phyloP scores from a whole-genome alignment of 164 flowering plant genomes.

The Paratinospora sagittata region DNA sequence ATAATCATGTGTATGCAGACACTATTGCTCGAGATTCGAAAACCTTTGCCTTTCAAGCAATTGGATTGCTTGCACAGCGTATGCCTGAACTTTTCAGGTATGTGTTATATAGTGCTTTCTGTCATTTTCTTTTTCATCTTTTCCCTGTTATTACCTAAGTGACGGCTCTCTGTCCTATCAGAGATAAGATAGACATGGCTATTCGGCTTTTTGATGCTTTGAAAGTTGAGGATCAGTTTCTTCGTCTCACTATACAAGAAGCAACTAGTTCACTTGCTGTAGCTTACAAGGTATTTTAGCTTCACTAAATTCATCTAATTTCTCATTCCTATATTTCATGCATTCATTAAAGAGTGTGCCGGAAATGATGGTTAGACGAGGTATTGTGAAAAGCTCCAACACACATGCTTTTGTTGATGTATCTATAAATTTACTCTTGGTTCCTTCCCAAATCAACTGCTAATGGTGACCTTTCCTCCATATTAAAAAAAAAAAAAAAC shows the following conservation, averaged over 20 bases:
- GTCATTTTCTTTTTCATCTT: neutral
- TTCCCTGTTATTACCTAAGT: neutral
- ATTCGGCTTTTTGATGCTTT: slow-evolving; percentile 84
- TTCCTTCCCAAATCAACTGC: too few species aligned
- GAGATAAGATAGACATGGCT: slow-evolving; percentile 88
- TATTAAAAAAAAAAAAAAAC: too few species aligned
- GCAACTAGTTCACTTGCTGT: slow-evolving; percentile 67
- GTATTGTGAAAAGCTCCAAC: too few species aligned
- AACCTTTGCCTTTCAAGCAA: slow-evolving; percentile 78
- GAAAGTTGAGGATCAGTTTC: slow-evolving; percentile 60
- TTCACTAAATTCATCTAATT: neutral
- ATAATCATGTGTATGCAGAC: slow-evolving; percentile 29
- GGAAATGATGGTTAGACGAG: too few species aligned
- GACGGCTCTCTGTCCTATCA: slow-evolving; percentile 18
- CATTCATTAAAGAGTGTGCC: neutral
- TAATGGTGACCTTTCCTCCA: too few species aligned
- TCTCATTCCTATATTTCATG: neutral
- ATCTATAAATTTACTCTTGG: too few species aligned
- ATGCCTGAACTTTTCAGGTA: slow-evolving; percentile 95
- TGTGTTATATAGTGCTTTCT: neutral
- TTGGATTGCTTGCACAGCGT: slow-evolving; percentile 89
- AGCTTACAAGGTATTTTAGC: slow-evolving; percentile 69
- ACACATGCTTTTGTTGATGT: too few species aligned
- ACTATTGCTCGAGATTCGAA: slow-evolving; percentile 57
- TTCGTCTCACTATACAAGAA: slow-evolving; percentile 75